Percentiles rank a stretch among this genome's conserved stretches.
These are phyloP conservation scores for Saposhnikovia divaricata DNA, from an alignment of 129 eudicot genomes.

Conservation along the genomic window DNA sequence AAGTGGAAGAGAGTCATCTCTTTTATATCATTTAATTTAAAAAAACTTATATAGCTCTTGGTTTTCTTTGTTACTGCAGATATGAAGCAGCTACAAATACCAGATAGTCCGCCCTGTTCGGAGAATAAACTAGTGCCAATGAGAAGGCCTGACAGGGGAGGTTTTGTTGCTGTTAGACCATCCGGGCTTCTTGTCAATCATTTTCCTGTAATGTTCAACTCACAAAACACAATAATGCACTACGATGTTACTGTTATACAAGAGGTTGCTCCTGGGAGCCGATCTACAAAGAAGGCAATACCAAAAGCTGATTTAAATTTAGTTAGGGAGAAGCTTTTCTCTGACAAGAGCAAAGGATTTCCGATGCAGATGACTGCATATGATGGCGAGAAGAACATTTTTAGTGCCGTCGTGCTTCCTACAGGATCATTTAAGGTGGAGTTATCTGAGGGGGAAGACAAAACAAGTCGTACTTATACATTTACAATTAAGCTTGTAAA, in stretches of 20 bases:
- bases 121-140: conserved; percentile 30
- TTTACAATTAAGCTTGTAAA: conserved; percentile 40
- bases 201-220: conserved; percentile 42
- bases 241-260: conserved; percentile 37
- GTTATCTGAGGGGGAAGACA: conserved; percentile 30
- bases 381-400: conserved; percentile 65
- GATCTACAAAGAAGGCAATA: conserved; percentile 23
- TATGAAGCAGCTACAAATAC: not conserved
- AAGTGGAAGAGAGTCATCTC: not conserved
- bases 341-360: conserved; percentile 23
- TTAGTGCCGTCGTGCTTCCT: conserved; percentile 40
- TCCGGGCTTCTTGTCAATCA: conserved; percentile 49
- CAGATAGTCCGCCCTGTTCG: not conserved
- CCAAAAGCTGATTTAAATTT: conserved; percentile 26
- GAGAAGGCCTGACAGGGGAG: conserved; percentile 52
- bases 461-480: conserved; percentile 20
- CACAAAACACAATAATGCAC: conserved; percentile 33
- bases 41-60: not conserved
- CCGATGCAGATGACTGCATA: conserved; percentile 46
- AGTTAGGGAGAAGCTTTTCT: conserved; percentile 35
- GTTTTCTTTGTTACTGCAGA: not conserved
- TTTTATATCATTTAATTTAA: not conserved
- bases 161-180: conserved; percentile 16
- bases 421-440: conserved; percentile 41
- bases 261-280: conserved; percentile 16